Base-by-base conservation (phyloP, 1,284 basidiomycete species). In the Pterula multifida region DNA sequence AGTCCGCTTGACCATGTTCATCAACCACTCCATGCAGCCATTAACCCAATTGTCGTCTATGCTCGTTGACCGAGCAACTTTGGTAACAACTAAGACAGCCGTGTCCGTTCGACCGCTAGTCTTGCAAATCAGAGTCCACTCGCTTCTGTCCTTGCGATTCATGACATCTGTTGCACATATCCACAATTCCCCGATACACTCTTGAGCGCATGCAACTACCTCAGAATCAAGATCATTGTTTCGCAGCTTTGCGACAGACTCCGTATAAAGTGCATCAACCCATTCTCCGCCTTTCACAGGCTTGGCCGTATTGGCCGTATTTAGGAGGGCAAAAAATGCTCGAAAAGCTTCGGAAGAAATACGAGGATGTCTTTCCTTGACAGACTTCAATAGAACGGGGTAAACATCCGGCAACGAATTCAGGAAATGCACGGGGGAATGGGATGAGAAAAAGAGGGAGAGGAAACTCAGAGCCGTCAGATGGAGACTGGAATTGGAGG, bases 211-310 rank as follows among this genome's bases (percentile, higher is more conserved):
- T 32, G 79, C 76, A 36, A 90, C 81, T 26, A 98, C 90, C 56
- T 97, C 92, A 11, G 90, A 83, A 63, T 98, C 95, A 2, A 92
- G 91, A 55, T 91, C 88, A 53, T 86, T 78, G 49, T 79, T 86
- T 48, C 71, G 78, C 36, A 98, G 68, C 32, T 91, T 75, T 19
- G 69, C 64, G 1, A 87, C 70, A 2, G 89, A 84, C 49, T 87
- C 83, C 11, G 78, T 68, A 63, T 93, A 95, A 3, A 97, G 71
- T 4, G 68, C 59, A 52, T 86, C 78, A 1, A 79, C 67, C 77
- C 86, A 84, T 25, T 76, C 74, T 3, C 63, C 67, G 15, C 67
- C 64, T 57, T 79, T 80, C 42, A 83, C 64, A 1, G 86, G 83
- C 50, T 75, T 78, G 47, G 77, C 65, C 2, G 78, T 70, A 55